Base-by-base conservation (phyloP, 495 filamentous ascomycete species). In the Haplographium delicatum region DNA sequence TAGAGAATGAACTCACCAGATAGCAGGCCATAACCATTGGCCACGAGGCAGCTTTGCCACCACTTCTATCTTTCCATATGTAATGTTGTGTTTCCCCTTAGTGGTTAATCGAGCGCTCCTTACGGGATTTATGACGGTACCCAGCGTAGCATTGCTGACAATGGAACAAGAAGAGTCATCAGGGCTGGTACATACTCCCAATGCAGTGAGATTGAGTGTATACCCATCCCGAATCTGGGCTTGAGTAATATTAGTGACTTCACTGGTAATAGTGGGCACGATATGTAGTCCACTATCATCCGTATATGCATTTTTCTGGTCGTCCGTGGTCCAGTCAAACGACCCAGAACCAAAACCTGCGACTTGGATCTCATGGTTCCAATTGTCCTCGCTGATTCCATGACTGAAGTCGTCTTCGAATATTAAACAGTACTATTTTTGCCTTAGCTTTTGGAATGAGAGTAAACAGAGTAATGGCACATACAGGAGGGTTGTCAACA, bases 271-370 rank as follows among this genome's bases (percentile, higher is more conserved):
- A 0, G 70, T 74, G 2, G 71, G 72, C 7, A 73, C 65, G 37
- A 75, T 75, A 37, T 74, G 69, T 1, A 75, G 60, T 23, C 69
- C 70, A 1, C 64, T 53, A 0, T 31, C 59, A 42, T 71, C 67
- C 6, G 62, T 62, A 50, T 66, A 74, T 1, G 68, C 54, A 50
- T 75, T 75, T 47, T 56, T 54, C 0, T 60, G 45, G 43, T 73
- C 71, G 9, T 58, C 59, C 4, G 70, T 73, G 4, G 69, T 72
- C 69, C 68, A 70, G 47, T 73, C 69, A 41, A 72, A 73, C 9
- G 61, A 63, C 13, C 70, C 70, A 25, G 62, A 65, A 27, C 70
- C 33, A 34, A 38, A 73, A 0, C 68, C 69, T 27, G 63, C 63
- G 9, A 62, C 24, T 53, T 71, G 47, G 2, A 72, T 62, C 53